Base-by-base conservation (phyloP, 805 yeast species). In the Debaryomyces castellii region DNA sequence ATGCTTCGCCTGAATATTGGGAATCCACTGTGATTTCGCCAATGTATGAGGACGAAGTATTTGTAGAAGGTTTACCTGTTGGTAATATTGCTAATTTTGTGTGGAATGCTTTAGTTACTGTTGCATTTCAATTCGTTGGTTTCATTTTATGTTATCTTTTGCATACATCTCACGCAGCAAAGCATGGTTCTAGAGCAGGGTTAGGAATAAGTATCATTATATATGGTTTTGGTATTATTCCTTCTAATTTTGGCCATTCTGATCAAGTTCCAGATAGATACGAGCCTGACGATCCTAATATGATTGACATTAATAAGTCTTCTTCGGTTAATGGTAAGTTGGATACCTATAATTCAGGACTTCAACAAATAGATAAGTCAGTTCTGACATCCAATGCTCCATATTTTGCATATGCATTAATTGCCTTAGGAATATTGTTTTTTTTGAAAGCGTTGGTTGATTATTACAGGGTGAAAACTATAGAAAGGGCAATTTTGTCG, bases 81-180 rank as follows among this genome's bases (percentile, higher is more conserved):
- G 99, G 99, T 2, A 87, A 87, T 58, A 63, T 87, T n/a, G 82
- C 95, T 30, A 89, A 88, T 59, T 85, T 91, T 57, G 66, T 88
- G 4, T 92, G 99, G 98, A 92, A 91, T 66, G 75, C 83, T 53
- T 76, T 89, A 53, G 95, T 94, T 2, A 83, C 96, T 20, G 77
- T 89, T n/a, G 85, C 95, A 34, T 94, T 94, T 73, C 97, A 92
- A 66, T 88, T 87, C 62, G 85, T 92, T 25, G 99, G 99, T 3
- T 94, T 94, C 66, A 74, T 94, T 35, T 74, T 92, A 45, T 91
- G 98, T 6, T 94, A 91, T 61, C 70, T 92, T 38, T 73, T 94
- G 44, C 98, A 94, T 66, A 92, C 98, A 0, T 88, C 97, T 2
- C 99, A 94, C 62, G 97, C 98, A 4, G 96, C 97, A 3, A 89